Evolutionary conservation across 139 green algal genomes (phyloP), one percentile per base, ranked within the genome.

Genomic region (Desmodesmus armatus): DNA sequence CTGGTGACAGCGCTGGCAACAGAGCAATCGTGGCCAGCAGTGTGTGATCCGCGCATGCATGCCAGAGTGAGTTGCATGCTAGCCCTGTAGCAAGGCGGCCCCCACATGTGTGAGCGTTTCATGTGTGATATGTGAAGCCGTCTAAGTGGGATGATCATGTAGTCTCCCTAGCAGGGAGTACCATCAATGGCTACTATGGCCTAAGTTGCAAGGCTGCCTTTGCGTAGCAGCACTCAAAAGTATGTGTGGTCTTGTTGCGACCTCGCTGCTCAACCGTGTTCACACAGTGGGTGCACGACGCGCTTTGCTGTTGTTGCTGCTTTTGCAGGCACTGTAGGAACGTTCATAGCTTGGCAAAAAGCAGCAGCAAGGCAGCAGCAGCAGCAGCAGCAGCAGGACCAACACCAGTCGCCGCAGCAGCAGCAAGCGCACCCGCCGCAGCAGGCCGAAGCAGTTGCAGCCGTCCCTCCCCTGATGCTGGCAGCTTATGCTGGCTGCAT

Each of bases 401-500:
- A 75, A 49, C n/a, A n/a, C n/a, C n/a, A n/a, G n/a, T n/a, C n/a
- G n/a, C n/a, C n/a, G n/a, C n/a, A n/a, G 33, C 25, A 33, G 40
- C 11, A 17, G 31, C 47, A 67, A 74, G 33, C 31, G 11, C 43
- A 9, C 41, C 47, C 63, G n/a, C n/a, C n/a, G n/a, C n/a, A n/a
- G n/a, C n/a, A 55, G 71, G 27, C 29, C 19, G 71, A 43, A 21
- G 78, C 58, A 41, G 53, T 43, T 44, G 40, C 40, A 29, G 41
- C 27, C 15, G 6, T 65, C 3, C 29, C 44, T 58, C 40, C 60
- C 0, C 51, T 90, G 44, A 78, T 85, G 74, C 35, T 88, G 31
- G 87, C 87, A 37, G 89, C 85, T 0, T 90, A 88, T 43, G 83
- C 49, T 11, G 91, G 70, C 2, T 91, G 79, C 79, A 29, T 77